A percentile compares a stretch with the other conserved stretches of the same genome.
phyloP scores from a whole-genome alignment of 2,329 filamentous ascomycete genomes.

The Tolypocladium sp. region DNA sequence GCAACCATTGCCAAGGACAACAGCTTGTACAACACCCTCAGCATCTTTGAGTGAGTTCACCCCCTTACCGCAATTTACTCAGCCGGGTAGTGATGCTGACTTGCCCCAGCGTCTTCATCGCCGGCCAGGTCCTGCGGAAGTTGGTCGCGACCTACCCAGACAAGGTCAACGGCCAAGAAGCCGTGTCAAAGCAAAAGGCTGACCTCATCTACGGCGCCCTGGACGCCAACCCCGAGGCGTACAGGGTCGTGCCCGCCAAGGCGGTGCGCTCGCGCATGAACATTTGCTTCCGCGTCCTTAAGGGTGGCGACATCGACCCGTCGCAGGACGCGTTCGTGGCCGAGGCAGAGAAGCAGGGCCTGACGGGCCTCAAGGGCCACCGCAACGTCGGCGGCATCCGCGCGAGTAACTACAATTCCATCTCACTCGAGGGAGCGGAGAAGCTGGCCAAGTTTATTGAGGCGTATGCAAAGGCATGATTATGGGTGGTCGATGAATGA shows the following conservation, averaged over 20 bases:
- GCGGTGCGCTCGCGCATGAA: slow-evolving; percentile 81
- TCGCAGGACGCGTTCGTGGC: slow-evolving; percentile 75
- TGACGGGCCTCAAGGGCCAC: slow-evolving; percentile 83
- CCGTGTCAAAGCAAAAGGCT: slow-evolving; percentile 66
- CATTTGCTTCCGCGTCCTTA: slow-evolving; percentile 75
- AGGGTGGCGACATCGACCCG: slow-evolving; percentile 50
- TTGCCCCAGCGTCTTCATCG: slow-evolving; percentile 63
- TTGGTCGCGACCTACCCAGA: slow-evolving; percentile 56
- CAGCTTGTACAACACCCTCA: slow-evolving; percentile 90
- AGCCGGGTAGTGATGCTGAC: background rate
- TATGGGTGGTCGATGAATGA: background rate
- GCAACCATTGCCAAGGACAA: slow-evolving; percentile 85
- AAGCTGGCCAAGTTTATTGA: slow-evolving; percentile 57
- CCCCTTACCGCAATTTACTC: background rate
- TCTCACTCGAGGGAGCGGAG: slow-evolving; percentile 57
- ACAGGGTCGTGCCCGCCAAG: slow-evolving; percentile 68
- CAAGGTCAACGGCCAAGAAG: slow-evolving; percentile 70
- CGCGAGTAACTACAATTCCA: slow-evolving; percentile 82
- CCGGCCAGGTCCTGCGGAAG: slow-evolving; percentile 76
- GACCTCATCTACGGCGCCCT: slow-evolving; percentile 66
- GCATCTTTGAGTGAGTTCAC: slow-evolving; percentile 67
- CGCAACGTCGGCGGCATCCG: slow-evolving; percentile 79
- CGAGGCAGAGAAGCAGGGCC: slow-evolving; percentile 55
- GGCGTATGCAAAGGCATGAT: slow-evolving; percentile 35
- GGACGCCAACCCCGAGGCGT: slow-evolving; percentile 64